Evolutionary conservation across 352 stramenopile genomes (phyloP), one percentile per base, ranked within the genome.

Genomic region (Pythium aristosporum): DNA sequence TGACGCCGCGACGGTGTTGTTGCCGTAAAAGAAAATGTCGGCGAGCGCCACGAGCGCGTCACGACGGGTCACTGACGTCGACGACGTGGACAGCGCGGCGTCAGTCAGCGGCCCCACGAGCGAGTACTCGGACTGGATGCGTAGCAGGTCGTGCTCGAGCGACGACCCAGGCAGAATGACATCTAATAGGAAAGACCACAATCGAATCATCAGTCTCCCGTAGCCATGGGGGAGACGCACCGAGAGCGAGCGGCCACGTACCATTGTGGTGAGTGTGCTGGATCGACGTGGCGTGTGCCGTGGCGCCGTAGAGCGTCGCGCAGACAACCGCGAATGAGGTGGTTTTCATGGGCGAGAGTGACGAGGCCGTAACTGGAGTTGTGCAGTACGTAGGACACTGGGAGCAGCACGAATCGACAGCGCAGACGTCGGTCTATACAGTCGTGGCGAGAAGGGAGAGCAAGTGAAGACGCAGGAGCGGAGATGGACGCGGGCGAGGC

Each of bases 11-110:
- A 91, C 65, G 15, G 82, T 87, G 57, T 72, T 73, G 67, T 91
- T 89, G 57, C 84, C 77, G 62, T 92, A 92, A 61, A 92, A 92
- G 41, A 88, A 91, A 56, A 85, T 79, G 63, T 89, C 75, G 49
- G 80, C 84, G 18, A 92, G 70, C 63, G 88, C 76, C 60, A 87
- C 80, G 53, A 92, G 73, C 57, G 81, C 84, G 20, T 76, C 74
- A 11, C 77, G 80, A 13, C 79, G 78, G 39, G 74, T 75, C 5
- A 56, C 42, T 2, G 59, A 57, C 15, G 74, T 64, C 18, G 77
- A 68, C 5, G 71, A 47, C 9, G 57, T 65, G 3, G 67, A 80
- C 7, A 77, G 70, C 65, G 74, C 82, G 18, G 69, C 72, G 50
- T 77, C 67, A 10, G 78, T 85, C 10, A 89, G 77, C 20, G 78